Percentiles rank a stretch among this genome's conserved stretches.
Evolutionary conservation across 106 monocot genomes (phyloP).

Genomic region (Allium cepa): DNA sequence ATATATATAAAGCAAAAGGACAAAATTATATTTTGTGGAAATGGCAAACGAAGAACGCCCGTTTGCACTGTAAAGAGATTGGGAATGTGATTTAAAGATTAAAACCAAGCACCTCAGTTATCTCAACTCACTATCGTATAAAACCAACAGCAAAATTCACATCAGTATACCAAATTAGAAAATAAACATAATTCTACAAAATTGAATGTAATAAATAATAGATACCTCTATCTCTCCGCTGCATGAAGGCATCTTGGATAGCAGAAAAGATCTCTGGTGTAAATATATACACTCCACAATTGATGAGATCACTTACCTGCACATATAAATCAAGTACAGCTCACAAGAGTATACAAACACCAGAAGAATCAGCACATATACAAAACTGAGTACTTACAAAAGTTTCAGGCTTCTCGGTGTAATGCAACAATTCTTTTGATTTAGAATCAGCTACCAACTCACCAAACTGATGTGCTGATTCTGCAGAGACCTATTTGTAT

Average conservation of each 20-base stretch:
- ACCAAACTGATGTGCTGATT: slow-evolving; percentile 71
- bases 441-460: slow-evolving; percentile 81
- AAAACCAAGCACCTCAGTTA: no score
- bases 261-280: slow-evolving; percentile 91
- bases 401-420: slow-evolving; percentile 93
- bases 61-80: no score
- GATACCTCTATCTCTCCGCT: slow-evolving; percentile 71
- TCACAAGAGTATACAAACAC: no score
- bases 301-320: slow-evolving; percentile 92
- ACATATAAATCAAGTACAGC: slow-evolving; percentile 1
- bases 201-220: background rate
- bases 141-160: no score
- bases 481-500: slow-evolving; percentile 9
- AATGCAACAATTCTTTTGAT: slow-evolving; percentile 76
- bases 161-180: background rate
- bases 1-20: no score
- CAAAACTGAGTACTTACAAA: slow-evolving; percentile 48
- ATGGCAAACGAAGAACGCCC: no score
- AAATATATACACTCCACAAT: slow-evolving; percentile 97
- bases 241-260: slow-evolving; percentile 61
- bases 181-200: background rate
- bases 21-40: no score
- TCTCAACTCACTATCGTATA: no score
- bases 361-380: background rate
- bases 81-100: no score